phyloP scores from a whole-genome alignment of 345 rosid genomes.

The Garcia nutans region DNA sequence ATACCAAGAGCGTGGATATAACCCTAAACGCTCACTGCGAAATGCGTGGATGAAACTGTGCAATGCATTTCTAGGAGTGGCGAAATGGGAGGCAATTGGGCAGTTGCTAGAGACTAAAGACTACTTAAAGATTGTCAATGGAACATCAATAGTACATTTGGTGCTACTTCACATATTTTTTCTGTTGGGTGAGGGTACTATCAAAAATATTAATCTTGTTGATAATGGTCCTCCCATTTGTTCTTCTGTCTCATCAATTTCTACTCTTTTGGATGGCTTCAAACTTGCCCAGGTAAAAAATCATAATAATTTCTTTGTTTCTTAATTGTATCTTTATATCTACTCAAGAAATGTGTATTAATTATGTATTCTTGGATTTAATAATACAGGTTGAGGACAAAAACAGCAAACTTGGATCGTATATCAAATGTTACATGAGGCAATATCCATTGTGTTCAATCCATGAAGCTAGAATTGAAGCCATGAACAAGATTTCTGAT shows the following conservation, averaged over 20 bases:
- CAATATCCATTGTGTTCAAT: not conserved
- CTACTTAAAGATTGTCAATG: constrained; percentile 46
- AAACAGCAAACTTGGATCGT: not conserved
- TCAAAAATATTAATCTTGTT: constrained; percentile 28
- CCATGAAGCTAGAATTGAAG: constrained; percentile 34
- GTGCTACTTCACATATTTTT: constrained; percentile 45
- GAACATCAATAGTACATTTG: constrained; percentile 47
- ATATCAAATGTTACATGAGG: not conserved
- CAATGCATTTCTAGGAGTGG: constrained; percentile 52
- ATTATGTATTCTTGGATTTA: no score
- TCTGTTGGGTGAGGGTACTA: constrained; percentile 34
- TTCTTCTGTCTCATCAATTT: constrained; percentile 36
- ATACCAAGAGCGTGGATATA: constrained; percentile 26
- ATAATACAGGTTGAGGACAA: no score
- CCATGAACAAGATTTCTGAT: constrained; percentile 20
- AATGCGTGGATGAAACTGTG: constrained; percentile 48
- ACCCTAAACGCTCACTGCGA: constrained; percentile 35
- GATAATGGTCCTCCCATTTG: constrained; percentile 34
- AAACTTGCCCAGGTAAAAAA: constrained; percentile 34
- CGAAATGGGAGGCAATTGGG: constrained; percentile 40
- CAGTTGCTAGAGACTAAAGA: constrained; percentile 34
- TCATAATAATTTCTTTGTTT: no score
- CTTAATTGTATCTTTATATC: no score
- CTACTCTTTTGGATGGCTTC: constrained; percentile 44
- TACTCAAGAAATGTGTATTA: no score